Base-by-base conservation (phyloP, 306 rosid species). In the Sicyos baderoa region DNA sequence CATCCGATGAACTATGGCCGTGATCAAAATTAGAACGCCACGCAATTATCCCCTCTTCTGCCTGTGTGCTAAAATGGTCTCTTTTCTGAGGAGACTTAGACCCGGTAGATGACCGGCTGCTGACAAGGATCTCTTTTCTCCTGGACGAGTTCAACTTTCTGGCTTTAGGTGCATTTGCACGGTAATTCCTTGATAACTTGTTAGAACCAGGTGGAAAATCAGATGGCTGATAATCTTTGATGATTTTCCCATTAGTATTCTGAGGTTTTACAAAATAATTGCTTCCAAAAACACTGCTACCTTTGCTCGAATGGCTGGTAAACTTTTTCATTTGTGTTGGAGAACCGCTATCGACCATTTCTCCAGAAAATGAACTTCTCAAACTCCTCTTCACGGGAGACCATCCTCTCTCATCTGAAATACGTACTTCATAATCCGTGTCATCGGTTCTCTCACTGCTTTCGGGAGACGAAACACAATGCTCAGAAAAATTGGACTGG, bases 381-480 rank as follows among this genome's bases (percentile, higher is more conserved):
- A 73, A 53, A 71, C 75, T 75, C 66, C 74, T 80, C 74, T 72
- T 62, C 75, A 44, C 68, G 25, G 74, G 72, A 23, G 76, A 56
- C 68, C 27, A 76, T 65, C 78, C 78, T 60, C 76, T 55, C 51
- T 54, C 51, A 66, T 82, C 75, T 63, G 78, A 50, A 49, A 71
- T 42, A 54, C 13, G 62, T 11, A 74, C 73, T 56, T 79, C 81
- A 35, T 25, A 80, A 4, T 69, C 69, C 6, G 58, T 58, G 9
- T 72, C 29, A 48, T 76, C 83, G 2, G 42, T 63, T 48, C 68
- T 73, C 51, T 75, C 77, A 60, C 73, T 79, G 25, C 73, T 72
- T 76, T 77, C 84, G 18, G 82, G 74, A 54, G 84, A 75, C 19
- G 78, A 85, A 67, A 67, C 76, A 58, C 55, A 49, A 49, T 48